Percentiles rank a stretch among this genome's conserved stretches.
phyloP scores from a whole-genome alignment of 495 filamentous ascomycete genomes.

The Chlorociboria aeruginascens region DNA sequence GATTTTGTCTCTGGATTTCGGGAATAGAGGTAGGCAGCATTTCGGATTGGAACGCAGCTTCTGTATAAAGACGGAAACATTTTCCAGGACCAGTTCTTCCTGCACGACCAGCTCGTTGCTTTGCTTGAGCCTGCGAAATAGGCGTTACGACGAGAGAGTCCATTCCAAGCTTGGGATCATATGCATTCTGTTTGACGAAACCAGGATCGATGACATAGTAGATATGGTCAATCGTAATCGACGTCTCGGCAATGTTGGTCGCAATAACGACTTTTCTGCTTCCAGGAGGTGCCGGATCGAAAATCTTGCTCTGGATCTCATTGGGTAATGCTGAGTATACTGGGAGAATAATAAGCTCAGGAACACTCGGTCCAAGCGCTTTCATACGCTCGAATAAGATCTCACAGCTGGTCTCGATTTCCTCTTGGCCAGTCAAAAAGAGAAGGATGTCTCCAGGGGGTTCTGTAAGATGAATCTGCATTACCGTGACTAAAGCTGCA shows the following conservation, averaged over 20 bases:
- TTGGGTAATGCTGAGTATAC: constrained; percentile 88
- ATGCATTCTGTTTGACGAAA: constrained; percentile 96
- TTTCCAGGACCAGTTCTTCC: constrained; percentile 94
- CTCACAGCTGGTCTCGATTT: constrained; percentile 93
- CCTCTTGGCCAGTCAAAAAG: constrained; percentile 94
- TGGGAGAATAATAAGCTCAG: constrained; percentile 84
- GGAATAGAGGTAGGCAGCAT: constrained; percentile 95
- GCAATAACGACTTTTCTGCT: constrained; percentile 93
- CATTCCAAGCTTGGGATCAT: constrained; percentile 96
- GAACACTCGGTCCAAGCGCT: constrained; percentile 77
- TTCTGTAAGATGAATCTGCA: constrained; percentile 95
- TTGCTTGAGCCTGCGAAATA: constrained; percentile 93
- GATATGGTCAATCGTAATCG: constrained; percentile 93
- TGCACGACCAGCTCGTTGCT: constrained; percentile 85
- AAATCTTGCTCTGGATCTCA: constrained; percentile 90
- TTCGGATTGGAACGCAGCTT: constrained; percentile 89
- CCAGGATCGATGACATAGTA: constrained; percentile 97
- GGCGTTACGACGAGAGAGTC: constrained; percentile 90
- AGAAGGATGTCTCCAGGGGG: constrained; percentile 85
- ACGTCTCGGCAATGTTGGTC: constrained; percentile 97
- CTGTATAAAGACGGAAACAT: constrained; percentile 92
- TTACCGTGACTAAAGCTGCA: constrained; percentile 87
- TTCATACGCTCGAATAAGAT: constrained; percentile 95
- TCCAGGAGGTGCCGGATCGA: constrained; percentile 83
- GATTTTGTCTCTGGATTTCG: constrained; percentile 91